Evolutionary conservation across 192 early-diverging fungal genomes (phyloP), one percentile per base, ranked within the genome.

Genomic region (Coemansia erecta): DNA sequence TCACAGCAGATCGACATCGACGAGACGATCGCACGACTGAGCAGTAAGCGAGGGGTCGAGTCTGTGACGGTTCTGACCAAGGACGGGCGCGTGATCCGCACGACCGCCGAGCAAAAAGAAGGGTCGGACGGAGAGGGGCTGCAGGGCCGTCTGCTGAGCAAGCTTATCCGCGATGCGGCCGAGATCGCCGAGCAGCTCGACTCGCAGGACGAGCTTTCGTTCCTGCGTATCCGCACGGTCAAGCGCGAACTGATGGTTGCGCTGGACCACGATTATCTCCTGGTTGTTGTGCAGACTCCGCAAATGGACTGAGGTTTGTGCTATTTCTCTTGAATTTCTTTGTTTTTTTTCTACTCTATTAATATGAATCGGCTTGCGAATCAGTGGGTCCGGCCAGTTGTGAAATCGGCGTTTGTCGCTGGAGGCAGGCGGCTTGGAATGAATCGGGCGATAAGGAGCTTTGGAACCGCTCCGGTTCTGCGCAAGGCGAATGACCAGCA

Each of bases 211-310:
- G 96, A 97, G 45, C 71, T 98, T 55, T 94, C 92, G 7, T 98
- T 98, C 65, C 60, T 98, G 56, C 84, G 96, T 54, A 89, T 98
- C 48, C 82, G 95, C 31, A 92, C 92, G 21, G 95, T 92, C 77
- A 93, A 93, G 63, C 92, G 97, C 72, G 95, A 98, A 68, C 90
- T 98, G 47, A 95, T 98, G 92, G 85, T 98, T 14, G 90, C 92
- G 10, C 92, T 94, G 53, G 92, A 78, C 37, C 75, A 68, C 53
- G 63, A 58, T 35, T 78, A 78, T 41, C 56, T 78, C 47, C 62
- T 78, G 41, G 70, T 78, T 15, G 70, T 78, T 15, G 62, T 78
- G 11, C 75, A 78, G 46, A 64, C 69, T 14, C 75, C 75, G 26
- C 75, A 78, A 37, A 63, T 52, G 22, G 68, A 77, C 1, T 70